Evolutionary conservation across 106 monocot genomes (phyloP), one percentile per base, ranked within the genome.

Genomic region (Dioscorea dumetorum): DNA sequence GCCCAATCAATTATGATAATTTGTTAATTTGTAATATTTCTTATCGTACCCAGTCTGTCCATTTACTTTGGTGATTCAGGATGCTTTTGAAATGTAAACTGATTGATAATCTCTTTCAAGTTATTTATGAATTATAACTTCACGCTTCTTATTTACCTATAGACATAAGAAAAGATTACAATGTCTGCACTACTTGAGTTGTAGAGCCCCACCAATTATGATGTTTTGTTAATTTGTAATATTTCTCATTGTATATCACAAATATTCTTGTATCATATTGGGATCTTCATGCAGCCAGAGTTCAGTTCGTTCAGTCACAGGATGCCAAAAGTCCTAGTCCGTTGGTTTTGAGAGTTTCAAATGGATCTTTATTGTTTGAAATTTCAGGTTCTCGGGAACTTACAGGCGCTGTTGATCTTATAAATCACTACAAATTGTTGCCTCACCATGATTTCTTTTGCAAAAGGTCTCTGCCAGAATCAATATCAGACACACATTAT

Each of bases 401-500:
- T 28, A 83, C 87, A 60, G 99, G 99, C 60, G 87, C 90, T 33
- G 81, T 90, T 51, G 99, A 99, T 78, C 87, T 99, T 62, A 85
- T 99, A 71, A 87, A 71, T 80, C 90, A 93, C 61, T 99, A 79
- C 81, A 93, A 85, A 71, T 78, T 99, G 80, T 28, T 75, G 60
- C 33, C 77, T 8, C 99, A 93, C 61, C 87, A 99, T 77, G 90
- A 93, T 58, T 99, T 93, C 66, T 99, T 99, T 62, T 99, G 99
- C 71, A 90, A 85, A 77, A 84, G 76, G 69, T 41, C 75, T 18
- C 72, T 99, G 56, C 99, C 99, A 8, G 23, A 75, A 53, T 70
- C 99, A 71, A 83, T 99, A 61, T 93, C 93, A 35, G 87, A 99
- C 59, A 99, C 99, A 33, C 93, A 93, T 51, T 99, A 99, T 63